Evolutionary conservation across 163 green algal genomes (phyloP).

Genomic region (Scenedesmus sp.): DNA sequence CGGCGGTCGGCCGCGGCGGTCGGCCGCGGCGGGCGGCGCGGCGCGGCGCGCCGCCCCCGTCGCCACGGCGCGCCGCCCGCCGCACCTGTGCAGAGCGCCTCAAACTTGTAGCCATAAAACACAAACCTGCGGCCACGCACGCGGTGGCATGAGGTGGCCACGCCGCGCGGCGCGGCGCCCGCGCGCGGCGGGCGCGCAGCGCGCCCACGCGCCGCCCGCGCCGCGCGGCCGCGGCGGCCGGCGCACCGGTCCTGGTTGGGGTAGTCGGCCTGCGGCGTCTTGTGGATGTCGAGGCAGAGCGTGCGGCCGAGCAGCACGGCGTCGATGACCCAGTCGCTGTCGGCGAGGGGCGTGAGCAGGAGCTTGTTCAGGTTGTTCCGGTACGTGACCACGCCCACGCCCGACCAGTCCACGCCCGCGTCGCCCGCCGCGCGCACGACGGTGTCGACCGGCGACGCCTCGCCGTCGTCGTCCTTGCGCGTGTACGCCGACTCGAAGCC

Average conservation of each 20-base stretch:
- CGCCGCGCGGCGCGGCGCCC: too few relatives aligned
- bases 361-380: conserved; percentile 74
- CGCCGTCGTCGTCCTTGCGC: conserved; percentile 37
- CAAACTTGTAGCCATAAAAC: conserved; percentile 76
- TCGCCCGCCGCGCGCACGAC: conserved; percentile 27
- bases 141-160: too few relatives aligned
- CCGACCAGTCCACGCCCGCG: conserved; percentile 7
- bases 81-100: conserved; percentile 56
- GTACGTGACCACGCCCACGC: conserved; percentile 49
- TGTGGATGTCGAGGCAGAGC: conserved; percentile 72
- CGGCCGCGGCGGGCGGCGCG: too few relatives aligned
- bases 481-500: conserved; percentile 44
- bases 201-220: too few relatives aligned
- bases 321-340: conserved; percentile 50
- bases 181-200: too few relatives aligned
- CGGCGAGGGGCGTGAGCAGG: conserved; percentile 22
- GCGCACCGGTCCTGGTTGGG: conserved; percentile 51
- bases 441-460: conserved; percentile 33
- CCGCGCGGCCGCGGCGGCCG: too few relatives aligned
- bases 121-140: too few relatives aligned
- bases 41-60: too few relatives aligned
- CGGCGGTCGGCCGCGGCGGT: too few relatives aligned
- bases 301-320: conserved; percentile 14
- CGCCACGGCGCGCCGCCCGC: background rate
- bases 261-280: conserved; percentile 29